Base-by-base conservation (phyloP, 768 basidiomycete genomes). In the Kwoniella sp. region DNA sequence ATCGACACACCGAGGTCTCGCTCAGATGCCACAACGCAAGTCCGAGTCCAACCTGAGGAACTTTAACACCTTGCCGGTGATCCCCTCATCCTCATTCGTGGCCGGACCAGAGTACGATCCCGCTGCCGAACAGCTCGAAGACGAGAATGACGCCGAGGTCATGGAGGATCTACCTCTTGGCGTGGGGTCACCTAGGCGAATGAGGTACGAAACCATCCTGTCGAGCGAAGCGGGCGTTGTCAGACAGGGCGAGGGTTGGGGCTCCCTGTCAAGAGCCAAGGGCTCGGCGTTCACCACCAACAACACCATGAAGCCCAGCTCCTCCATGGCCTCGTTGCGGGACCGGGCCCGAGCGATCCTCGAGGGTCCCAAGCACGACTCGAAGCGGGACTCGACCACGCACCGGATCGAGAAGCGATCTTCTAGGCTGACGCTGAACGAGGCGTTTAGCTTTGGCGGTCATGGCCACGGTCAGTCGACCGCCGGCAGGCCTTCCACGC, bases 41-140 rank as follows among this genome's bases (percentile, higher is more conserved):
- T 69, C 67, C 33, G 67, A 69, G 43, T 65, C 63, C 10, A 69
- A 69, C 29, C 45, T 69, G 0, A 53, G 67, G 5, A 56, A 58
- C 27, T 69, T 60, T 57, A 59, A 53, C 38, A 69, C 63, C n/a
- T 50, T 65, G 32, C 67, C 63, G 1, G 32, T 27, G n/a, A 57
- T 57, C 23, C 62, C 46, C 23, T 55, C 51, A 11, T 43, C 41
- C 26, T 48, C 43, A 28, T 57, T 46, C 49, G 44, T 41, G 10
- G 49, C 56, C 39, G 56, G 39, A 33, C 56, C 48, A 32, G 36
- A 53, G 36, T 53, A 53, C 36, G 43, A 53, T 27, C 39, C 47
- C 38, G 27, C 40, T 10, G 36, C 57, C 9, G 52, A 50, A 2
- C 32, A 37, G 20, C 45, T 39, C 12, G 59, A 56, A 26, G 59